Conservation (phyloP, 495 filamentous ascomycete species). For the Penicillium turbatum region DNA sequence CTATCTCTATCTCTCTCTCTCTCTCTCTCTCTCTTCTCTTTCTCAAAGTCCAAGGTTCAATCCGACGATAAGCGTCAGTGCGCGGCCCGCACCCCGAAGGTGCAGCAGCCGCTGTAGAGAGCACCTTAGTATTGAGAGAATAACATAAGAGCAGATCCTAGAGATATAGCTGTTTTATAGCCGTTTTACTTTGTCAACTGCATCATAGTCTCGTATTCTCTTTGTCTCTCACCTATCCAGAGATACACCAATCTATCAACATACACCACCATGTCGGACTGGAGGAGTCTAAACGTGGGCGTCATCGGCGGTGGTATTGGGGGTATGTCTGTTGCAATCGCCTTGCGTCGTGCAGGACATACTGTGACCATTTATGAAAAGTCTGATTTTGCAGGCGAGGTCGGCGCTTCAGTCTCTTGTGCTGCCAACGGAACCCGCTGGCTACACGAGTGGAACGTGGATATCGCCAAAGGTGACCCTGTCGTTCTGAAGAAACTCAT, state of each 20-base stretch:
- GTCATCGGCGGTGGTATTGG: slow-evolving; percentile 66
- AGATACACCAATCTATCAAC: not conserved
- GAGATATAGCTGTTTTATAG: no score
- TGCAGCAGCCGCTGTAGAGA: slow-evolving; percentile 10
- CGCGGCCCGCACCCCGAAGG: slow-evolving; percentile 3
- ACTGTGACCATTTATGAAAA: slow-evolving; percentile 49
- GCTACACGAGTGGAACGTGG: slow-evolving; percentile 44
- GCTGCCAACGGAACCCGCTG: slow-evolving; percentile 44
- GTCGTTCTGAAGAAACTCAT: slow-evolving; percentile 46
- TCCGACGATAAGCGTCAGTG: not conserved
- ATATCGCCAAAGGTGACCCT: slow-evolving; percentile 42
- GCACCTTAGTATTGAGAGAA: not conserved
- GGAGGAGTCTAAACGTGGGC: slow-evolving; percentile 43
- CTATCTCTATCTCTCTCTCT: no score
- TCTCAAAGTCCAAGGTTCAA: no score
- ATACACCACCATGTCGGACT: slow-evolving; percentile 18
- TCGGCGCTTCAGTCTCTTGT: slow-evolving; percentile 42
- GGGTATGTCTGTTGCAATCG: slow-evolving; percentile 62
- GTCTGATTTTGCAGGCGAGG: slow-evolving; percentile 40
- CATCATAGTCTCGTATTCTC: no score
- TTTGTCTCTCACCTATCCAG: no score
- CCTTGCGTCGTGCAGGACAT: slow-evolving; percentile 61
- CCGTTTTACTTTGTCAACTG: no score
- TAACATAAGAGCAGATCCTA: not conserved
- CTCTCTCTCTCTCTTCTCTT: no score